A percentile compares a stretch with the other conserved stretches of the same genome.
phyloP scores from a whole-genome alignment of 495 filamentous ascomycete genomes.

The Aspergillus funiculosus region DNA sequence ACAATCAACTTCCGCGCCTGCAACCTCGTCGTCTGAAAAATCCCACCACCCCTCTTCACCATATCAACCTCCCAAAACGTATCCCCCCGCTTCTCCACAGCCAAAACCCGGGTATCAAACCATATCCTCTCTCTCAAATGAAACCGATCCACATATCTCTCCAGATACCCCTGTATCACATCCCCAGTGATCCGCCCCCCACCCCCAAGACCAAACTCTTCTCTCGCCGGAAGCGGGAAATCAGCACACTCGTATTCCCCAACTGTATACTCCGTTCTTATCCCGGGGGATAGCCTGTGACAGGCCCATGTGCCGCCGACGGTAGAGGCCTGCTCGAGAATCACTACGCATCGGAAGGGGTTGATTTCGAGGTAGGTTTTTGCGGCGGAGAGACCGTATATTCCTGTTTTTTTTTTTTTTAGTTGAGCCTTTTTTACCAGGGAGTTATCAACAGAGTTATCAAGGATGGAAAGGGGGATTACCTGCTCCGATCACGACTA shows the following conservation, averaged over 20 bases:
- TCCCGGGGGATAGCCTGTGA: slow-evolving; percentile 56
- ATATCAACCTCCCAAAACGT: background rate
- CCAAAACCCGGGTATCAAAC: slow-evolving; percentile 31
- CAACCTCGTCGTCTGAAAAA: background rate
- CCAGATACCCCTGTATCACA: slow-evolving; percentile 59
- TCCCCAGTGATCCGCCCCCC: slow-evolving; percentile 63
- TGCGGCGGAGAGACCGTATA: slow-evolving; percentile 52
- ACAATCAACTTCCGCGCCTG: slow-evolving; percentile 56
- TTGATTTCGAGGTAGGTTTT: slow-evolving; percentile 54
- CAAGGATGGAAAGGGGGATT: background rate
- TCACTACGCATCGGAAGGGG: slow-evolving; percentile 40
- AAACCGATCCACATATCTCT: slow-evolving; percentile 54
- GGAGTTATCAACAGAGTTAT: background rate
- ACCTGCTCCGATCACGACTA: slow-evolving; percentile 3
- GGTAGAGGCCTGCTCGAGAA: slow-evolving; percentile 49
- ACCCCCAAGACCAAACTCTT: slow-evolving; percentile 49
- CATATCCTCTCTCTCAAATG: slow-evolving; percentile 50
- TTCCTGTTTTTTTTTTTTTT: slow-evolving; percentile 31
- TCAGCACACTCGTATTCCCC: slow-evolving; percentile 66
- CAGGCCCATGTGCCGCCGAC: slow-evolving; percentile 70
- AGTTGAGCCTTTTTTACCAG: background rate
- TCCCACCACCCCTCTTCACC: background rate
- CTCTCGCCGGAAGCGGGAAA: slow-evolving; percentile 60
- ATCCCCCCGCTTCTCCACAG: slow-evolving; percentile 42
- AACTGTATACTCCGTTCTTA: slow-evolving; percentile 58